Conservation (phyloP, 108 stramenopile species). For the Fragilariopsis cylindrus region DNA sequence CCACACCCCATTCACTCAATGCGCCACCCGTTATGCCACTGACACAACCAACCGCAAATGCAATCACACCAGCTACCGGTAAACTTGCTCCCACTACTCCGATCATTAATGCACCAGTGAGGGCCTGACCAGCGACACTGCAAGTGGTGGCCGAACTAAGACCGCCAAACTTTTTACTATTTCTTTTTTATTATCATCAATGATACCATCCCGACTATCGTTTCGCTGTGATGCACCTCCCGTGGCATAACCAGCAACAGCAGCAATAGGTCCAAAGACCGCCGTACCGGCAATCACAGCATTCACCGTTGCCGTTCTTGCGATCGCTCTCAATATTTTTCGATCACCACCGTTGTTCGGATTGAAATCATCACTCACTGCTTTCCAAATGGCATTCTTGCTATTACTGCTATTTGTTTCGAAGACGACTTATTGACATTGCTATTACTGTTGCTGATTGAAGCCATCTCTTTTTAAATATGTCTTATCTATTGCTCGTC, state of each 20-base stretch:
- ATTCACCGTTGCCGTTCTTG: constrained; percentile 36
- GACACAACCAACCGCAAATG: constrained; percentile 31
- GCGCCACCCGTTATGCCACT: constrained; percentile 42
- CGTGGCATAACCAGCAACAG: constrained; percentile 23
- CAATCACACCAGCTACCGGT: constrained; percentile 32
- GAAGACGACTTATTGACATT: no score
- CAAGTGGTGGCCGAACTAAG: constrained; percentile 29
- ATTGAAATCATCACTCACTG: constrained; percentile 20
- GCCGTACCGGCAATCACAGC: constrained; percentile 31
- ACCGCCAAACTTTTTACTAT: constrained; percentile 39
- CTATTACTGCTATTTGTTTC: no score
- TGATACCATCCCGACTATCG: constrained; percentile 25
- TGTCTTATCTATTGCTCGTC: no score
- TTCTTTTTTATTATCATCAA: constrained; percentile 25
- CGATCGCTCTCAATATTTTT: constrained; percentile 38
- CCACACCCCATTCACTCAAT: constrained; percentile 43
- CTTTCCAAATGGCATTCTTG: not conserved
- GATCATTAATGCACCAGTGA: constrained; percentile 33
- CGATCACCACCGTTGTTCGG: constrained; percentile 21
- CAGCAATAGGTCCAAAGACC: not conserved
- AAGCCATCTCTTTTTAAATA: no score
- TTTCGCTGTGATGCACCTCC: constrained; percentile 42
- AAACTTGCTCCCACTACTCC: constrained; percentile 29
- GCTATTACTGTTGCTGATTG: no score
- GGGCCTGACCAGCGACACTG: constrained; percentile 29